A percentile compares a stretch with the other conserved stretches of the same genome.
phyloP scores from a whole-genome alignment of 257 asterid species.

The Przewalskia tangutica region DNA sequence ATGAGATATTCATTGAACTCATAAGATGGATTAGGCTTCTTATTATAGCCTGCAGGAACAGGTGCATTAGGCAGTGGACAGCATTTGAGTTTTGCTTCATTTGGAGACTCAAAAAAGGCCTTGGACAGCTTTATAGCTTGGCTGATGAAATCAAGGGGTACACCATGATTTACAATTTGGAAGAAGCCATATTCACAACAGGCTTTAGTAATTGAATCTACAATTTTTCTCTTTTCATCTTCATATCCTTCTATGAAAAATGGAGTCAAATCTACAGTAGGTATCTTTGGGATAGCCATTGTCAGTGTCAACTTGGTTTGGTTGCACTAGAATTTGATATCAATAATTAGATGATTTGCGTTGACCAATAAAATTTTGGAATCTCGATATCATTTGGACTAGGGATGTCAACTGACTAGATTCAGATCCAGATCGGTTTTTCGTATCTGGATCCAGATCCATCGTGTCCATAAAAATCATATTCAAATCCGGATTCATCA shows the following conservation, averaged over 20 bases:
- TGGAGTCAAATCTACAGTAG: slow-evolving; percentile 36
- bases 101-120: slow-evolving; percentile 23
- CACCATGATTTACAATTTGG: slow-evolving; percentile 35
- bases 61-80: slow-evolving; percentile 20
- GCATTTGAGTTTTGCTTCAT: slow-evolving; percentile 30
- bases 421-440: no score
- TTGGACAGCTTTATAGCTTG: slow-evolving; percentile 26
- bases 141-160: slow-evolving; percentile 28
- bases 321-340: neutral
- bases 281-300: slow-evolving; percentile 22
- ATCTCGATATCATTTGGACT: neutral
- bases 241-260: slow-evolving; percentile 23
- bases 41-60: slow-evolving; percentile 43
- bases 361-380: neutral
- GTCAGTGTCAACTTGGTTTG: neutral
- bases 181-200: slow-evolving; percentile 44
- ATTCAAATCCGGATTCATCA: no score
- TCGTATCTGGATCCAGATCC: no score
- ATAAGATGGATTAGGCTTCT: slow-evolving; percentile 28
- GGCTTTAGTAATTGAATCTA: slow-evolving; percentile 24
- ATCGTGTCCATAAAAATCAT: no score
- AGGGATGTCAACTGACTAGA: no score
- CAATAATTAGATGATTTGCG: neutral
- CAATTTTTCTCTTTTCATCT: slow-evolving; percentile 12
- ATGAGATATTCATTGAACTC: slow-evolving; percentile 39